These are phyloP conservation scores for Nemania sp. DNA, from an alignment of 2,329 filamentous ascomycete species.

Conservation along the genomic window DNA sequence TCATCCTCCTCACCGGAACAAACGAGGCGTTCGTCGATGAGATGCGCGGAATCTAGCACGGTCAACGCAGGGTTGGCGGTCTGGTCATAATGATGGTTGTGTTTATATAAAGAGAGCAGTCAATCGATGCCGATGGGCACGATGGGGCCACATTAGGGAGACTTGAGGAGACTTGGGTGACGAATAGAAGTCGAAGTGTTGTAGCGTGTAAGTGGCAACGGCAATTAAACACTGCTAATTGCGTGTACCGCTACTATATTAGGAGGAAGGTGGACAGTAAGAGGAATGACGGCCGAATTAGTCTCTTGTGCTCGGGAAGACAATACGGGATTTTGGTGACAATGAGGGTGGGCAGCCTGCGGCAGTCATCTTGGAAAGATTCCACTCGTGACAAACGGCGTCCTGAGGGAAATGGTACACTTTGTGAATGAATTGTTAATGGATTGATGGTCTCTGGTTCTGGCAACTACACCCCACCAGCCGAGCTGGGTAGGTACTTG, in stretches of 20 bases:
- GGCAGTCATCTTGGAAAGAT: not conserved
- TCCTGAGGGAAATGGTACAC: not conserved
- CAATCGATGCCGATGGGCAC: slow-evolving; percentile 6
- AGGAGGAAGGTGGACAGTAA: too few species aligned
- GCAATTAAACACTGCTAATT: not conserved
- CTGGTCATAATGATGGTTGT: slow-evolving; percentile 9
- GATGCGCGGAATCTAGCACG: not conserved
- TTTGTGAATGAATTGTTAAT: slow-evolving; percentile 2
- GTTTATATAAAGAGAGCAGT: not conserved
- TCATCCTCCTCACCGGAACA: slow-evolving; percentile 12
- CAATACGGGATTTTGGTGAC: not conserved
- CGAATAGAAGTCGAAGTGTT: slow-evolving; percentile 7
- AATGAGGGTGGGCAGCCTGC: not conserved
- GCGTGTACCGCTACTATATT: too few species aligned
- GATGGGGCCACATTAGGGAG: slow-evolving; percentile 12
- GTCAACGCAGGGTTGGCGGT: not conserved
- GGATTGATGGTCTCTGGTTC: not conserved
- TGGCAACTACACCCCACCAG: not conserved
- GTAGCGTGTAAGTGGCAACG: slow-evolving; percentile 4
- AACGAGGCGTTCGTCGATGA: not conserved
- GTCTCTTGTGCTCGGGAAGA: not conserved
- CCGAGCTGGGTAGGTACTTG: not conserved
- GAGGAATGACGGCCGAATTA: too few species aligned
- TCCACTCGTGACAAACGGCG: not conserved
- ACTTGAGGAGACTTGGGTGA: not conserved